Evolutionary conservation across 1,284 basidiomycete genomes (phyloP).

Genomic region (Trametes polyzona): DNA sequence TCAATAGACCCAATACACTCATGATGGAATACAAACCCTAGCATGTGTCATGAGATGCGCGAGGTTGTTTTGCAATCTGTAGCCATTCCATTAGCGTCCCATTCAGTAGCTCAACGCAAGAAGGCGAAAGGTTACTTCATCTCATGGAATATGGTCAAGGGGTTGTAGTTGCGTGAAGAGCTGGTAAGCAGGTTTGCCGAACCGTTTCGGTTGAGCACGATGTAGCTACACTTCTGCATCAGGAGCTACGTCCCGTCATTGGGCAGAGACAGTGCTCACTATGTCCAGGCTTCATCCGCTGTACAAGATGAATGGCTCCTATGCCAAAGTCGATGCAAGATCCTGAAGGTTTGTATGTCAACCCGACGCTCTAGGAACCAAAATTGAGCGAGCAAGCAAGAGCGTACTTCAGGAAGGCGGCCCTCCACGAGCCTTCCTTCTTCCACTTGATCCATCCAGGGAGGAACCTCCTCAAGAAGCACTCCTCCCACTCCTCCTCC

Average conservation of each 20-base stretch:
- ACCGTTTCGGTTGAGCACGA: constrained; percentile 74
- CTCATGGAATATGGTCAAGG: constrained; percentile 67
- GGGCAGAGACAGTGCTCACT: constrained; percentile 43
- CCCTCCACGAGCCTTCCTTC: constrained; percentile 62
- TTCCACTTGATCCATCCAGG: constrained; percentile 75
- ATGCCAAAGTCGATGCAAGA: constrained; percentile 67
- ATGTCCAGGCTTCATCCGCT: constrained; percentile 81
- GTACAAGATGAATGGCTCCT: constrained; percentile 68
- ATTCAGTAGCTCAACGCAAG: not conserved
- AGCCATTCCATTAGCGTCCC: not conserved
- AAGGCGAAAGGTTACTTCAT: constrained; percentile 66
- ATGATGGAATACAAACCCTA: constrained; percentile 41
- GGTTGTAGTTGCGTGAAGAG: constrained; percentile 68
- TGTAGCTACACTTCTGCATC: constrained; percentile 50
- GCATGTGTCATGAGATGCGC: constrained; percentile 61
- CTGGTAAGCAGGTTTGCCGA: constrained; percentile 70
- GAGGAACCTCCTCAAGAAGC: constrained; percentile 67
- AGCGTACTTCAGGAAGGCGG: constrained; percentile 61
- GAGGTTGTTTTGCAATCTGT: constrained; percentile 65
- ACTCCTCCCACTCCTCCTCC: constrained; percentile 70
- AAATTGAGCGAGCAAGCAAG: too few relatives aligned
- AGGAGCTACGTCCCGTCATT: not conserved
- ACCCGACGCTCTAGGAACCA: too few relatives aligned
- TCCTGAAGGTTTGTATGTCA: too few relatives aligned
- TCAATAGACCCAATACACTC: not conserved